phyloP scores from a whole-genome alignment of 2,329 filamentous ascomycete genomes.

The Phyllosticta paracitricarpa region DNA sequence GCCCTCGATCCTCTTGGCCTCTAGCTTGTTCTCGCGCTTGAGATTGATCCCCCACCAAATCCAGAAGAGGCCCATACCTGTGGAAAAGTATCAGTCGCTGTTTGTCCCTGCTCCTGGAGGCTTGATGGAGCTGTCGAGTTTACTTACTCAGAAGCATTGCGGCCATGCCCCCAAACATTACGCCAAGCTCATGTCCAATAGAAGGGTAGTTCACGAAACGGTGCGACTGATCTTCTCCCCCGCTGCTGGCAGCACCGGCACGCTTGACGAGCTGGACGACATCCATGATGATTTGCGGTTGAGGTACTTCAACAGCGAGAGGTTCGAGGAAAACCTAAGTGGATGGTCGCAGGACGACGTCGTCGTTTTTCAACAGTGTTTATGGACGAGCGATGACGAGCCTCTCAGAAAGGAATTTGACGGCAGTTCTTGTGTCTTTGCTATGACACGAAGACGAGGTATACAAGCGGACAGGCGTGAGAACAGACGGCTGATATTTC shows the following conservation, averaged over 20 bases:
- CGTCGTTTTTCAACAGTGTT: background rate
- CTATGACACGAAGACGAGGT: background rate
- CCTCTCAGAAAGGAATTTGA: background rate
- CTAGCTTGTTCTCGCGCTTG: conserved; percentile 11
- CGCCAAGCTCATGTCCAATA: conserved; percentile 15
- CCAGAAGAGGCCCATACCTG: conserved; percentile 14
- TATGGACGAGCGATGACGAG: background rate
- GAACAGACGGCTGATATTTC: background rate
- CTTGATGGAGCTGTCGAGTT: background rate
- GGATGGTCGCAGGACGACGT: background rate
- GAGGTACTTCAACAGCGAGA: background rate
- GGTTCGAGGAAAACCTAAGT: background rate
- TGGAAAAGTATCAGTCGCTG: background rate
- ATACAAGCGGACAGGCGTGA: background rate
- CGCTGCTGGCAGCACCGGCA: background rate
- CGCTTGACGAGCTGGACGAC: conserved; percentile 1
- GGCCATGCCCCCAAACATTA: conserved; percentile 14
- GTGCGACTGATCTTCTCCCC: conserved; percentile 2
- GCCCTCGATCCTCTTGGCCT: conserved; percentile 11
- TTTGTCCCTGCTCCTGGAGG: background rate
- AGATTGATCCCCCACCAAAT: conserved; percentile 14
- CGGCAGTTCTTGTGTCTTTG: background rate
- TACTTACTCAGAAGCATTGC: conserved; percentile 13
- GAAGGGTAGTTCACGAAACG: conserved; percentile 6
- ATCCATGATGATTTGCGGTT: background rate